Base-by-base conservation (phyloP, 192 early-diverging fungal genomes). In the Ramicandelaber brevisporus region DNA sequence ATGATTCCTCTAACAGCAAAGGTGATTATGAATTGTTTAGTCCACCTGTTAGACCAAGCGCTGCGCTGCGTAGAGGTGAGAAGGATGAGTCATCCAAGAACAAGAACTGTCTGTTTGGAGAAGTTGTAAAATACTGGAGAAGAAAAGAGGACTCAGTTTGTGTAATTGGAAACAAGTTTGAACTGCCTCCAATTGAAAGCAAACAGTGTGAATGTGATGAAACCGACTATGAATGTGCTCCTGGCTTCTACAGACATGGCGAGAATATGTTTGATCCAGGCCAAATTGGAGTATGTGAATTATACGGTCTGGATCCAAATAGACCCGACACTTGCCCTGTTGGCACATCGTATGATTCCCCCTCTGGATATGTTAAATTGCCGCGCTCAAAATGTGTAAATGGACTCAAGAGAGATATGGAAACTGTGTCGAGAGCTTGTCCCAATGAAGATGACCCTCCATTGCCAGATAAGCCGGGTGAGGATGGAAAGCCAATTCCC, bases 171-270 rank as follows among this genome's bases (percentile, higher is more conserved):
- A 41, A 66, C 18, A 52, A 68, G 25, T 70, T 79, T 39, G 40
- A 56, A 7, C 38, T 53, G 13, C 57, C 64, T 4, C 43, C 55
- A 6, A 59, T 47, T 5, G 45, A 49, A 10, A 30, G 39, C 11
- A 39, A 65, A 15, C 37, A 44, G 15, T 96, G 89, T 50, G 43
- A 55, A 39, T 96, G 89, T 45, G 55, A 62, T 2, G 38, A 62
- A 2, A 48, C 43, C 12, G 89, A 96, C 51, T 96, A 53, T 41
- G 83, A 88, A 64, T 96, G 89, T 41, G 82, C 74, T 22, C 59
- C 65, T 57, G 61, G 67, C 6, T 95, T 79, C 42, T 88, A 70
- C 60, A 62, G 55, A 17, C 55, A 80, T 30, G 58, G 49, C 17
- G 43, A 65, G 9, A n/a, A n/a, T n/a, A n/a, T n/a, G n/a, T n/a